These are phyloP conservation scores for Saturnispora zaruensis DNA, from an alignment of 805 yeast species.

Conservation along the genomic window DNA sequence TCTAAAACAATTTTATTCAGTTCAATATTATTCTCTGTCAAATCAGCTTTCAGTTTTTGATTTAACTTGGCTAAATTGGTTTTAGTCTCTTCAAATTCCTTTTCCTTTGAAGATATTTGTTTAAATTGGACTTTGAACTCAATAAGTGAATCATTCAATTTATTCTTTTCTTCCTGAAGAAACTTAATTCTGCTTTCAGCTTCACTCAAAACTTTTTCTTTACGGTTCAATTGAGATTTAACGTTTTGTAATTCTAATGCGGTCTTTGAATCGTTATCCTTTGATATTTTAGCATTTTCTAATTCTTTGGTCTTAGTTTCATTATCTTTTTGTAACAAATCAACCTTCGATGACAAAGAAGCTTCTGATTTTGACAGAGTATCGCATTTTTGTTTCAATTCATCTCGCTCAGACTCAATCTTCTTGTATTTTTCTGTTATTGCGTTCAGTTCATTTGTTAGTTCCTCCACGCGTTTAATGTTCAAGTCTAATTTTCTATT, in stretches of 20 bases:
- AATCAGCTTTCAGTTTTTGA: slow-evolving; percentile 30
- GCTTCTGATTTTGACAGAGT: slow-evolving; percentile 25
- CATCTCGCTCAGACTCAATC: slow-evolving; percentile 15
- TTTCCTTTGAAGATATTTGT: slow-evolving; percentile 32
- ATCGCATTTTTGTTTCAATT: slow-evolving; percentile 11
- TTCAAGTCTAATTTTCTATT: slow-evolving; percentile 20
- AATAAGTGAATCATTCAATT: slow-evolving; percentile 31
- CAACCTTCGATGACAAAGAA: slow-evolving; percentile 23
- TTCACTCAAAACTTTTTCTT: slow-evolving; percentile 35
- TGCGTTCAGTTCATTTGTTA: slow-evolving; percentile 15
- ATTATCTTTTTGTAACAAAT: slow-evolving; percentile 31
- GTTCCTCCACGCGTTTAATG: slow-evolving; percentile 14
- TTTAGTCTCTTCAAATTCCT: slow-evolving; percentile 31
- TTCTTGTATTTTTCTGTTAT: slow-evolving; percentile 16
- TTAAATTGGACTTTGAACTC: slow-evolving; percentile 34
- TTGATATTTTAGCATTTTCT: slow-evolving; percentile 34
- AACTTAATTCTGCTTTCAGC: slow-evolving; percentile 30
- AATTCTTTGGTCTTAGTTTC: slow-evolving; percentile 18
- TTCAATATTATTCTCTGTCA: slow-evolving; percentile 30
- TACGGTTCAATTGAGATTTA: slow-evolving; percentile 36
- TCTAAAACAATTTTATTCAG: slow-evolving; percentile 35
- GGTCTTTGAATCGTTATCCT: slow-evolving; percentile 34
- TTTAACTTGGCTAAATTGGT: slow-evolving; percentile 34
- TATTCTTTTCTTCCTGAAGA: slow-evolving; percentile 33
- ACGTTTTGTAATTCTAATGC: slow-evolving; percentile 42